Base-by-base conservation (phyloP, 2,329 filamentous ascomycete genomes). In the Myriosclerotinia curreyana region DNA sequence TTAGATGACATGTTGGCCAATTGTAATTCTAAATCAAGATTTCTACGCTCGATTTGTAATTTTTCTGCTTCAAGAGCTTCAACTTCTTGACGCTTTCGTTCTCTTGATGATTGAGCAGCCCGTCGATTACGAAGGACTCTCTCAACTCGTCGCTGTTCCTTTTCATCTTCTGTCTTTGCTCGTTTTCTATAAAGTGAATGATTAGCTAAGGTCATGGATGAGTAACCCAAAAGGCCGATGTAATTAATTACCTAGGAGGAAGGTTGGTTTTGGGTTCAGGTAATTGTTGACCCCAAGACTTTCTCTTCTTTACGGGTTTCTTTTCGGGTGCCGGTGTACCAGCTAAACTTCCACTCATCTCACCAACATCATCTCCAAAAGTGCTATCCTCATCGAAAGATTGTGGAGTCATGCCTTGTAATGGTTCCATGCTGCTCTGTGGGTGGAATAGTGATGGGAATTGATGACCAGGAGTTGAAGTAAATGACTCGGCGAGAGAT, bases 151-250 rank as follows among this genome's bases (percentile, higher is more conserved):
- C 95, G 90, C 78, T 99, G 95, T 79, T 98, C 95, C 80, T 99
- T 99, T 79, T 99, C 95, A 74, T 97, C 95, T 73, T 96, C 94
- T 3, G 95, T 99, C 84, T 98, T 99, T 72, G 95, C 95, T 67
- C 95, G 92, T 86, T 99, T 99, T 70, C 90, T 92, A 68, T 0
- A 22, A 42, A 1, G 14, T 55, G 34, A 14, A n/a, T 52, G 46
- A 58, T 73, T 70, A 73, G 70, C 59, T 50, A 48, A 61, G 44
- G 54, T 55, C 17, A 66, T 42, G 9, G 63, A 17, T 7, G 64
- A 63, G 8, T 22, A 64, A 38, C 64, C n/a, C n/a, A n/a, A n/a
- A n/a, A n/a, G 56, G 1, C 28, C 48, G 8, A 31, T 49, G 49
- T 64, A 48, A 25, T 36, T 48, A 67, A 80, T 74, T 85, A 91